These are phyloP conservation scores for Neonectria faginata DNA, from an alignment of 2,329 filamentous ascomycete species.

Conservation along the genomic window DNA sequence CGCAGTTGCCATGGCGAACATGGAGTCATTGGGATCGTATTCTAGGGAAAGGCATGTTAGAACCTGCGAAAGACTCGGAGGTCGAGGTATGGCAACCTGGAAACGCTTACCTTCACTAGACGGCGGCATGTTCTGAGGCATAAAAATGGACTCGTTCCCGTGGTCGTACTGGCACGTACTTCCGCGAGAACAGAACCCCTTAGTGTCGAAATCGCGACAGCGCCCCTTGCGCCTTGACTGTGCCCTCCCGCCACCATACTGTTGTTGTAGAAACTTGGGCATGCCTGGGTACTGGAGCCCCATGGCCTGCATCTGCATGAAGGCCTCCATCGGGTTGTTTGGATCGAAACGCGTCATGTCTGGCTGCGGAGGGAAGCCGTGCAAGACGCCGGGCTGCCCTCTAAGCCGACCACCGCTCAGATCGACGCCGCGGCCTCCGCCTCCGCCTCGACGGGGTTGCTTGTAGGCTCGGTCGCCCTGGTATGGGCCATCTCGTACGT, in stretches of 20 bases:
- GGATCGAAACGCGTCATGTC: conserved; percentile 65
- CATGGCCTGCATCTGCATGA: conserved; percentile 72
- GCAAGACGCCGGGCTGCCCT: conserved; percentile 23
- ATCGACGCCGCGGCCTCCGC: conserved; percentile 44
- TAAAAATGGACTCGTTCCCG: conserved; percentile 62
- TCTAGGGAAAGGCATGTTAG: conserved; percentile 42
- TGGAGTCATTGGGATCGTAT: conserved; percentile 50
- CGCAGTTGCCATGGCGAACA: conserved; percentile 37
- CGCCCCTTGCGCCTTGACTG: conserved; percentile 57
- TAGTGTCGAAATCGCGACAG: conserved; percentile 78
- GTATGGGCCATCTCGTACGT: conserved; percentile 42
- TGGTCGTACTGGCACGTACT: conserved; percentile 78
- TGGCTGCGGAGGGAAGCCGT: conserved; percentile 33
- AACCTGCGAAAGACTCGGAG: not conserved
- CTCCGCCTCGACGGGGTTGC: conserved; percentile 67
- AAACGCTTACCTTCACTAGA: conserved; percentile 44
- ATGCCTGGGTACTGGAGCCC: conserved; percentile 57
- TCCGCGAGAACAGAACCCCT: conserved; percentile 77
- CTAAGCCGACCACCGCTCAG: conserved; percentile 34
- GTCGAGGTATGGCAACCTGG: not conserved
- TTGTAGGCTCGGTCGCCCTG: conserved; percentile 64
- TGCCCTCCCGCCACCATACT: conserved; percentile 40
- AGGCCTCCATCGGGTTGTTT: conserved; percentile 69
- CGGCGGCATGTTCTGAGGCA: conserved; percentile 43
- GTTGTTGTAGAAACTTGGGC: conserved; percentile 52